A percentile compares a stretch with the other conserved stretches of the same genome.
These are phyloP conservation scores for Venturia oleaginea DNA, from an alignment of 2,329 filamentous ascomycete genomes.

Conservation along the genomic window DNA sequence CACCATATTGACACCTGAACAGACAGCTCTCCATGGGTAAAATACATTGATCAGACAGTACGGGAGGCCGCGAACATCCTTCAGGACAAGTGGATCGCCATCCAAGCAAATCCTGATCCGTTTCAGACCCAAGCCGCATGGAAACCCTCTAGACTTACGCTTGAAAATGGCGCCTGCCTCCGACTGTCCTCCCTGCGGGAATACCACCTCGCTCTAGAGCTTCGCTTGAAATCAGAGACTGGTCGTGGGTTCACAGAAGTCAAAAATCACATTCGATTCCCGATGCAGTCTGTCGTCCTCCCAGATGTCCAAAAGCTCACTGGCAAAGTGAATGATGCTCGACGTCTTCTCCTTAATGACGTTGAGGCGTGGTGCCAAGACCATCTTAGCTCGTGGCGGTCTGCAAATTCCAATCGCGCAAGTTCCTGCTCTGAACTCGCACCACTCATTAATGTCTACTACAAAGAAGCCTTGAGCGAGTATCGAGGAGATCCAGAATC, in stretches of 20 bases:
- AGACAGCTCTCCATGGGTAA: background rate
- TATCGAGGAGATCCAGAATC: slow-evolving; percentile 4
- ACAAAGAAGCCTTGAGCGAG: background rate
- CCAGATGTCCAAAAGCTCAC: no score
- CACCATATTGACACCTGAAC: no score
- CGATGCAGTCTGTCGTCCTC: no score
- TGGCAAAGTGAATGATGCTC: background rate
- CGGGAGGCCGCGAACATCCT: background rate
- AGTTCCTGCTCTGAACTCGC: background rate
- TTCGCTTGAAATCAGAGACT: no score
- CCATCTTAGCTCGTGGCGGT: background rate
- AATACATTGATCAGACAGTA: background rate
- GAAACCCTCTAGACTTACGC: background rate
- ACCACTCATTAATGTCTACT: background rate
- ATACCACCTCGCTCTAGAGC: background rate
- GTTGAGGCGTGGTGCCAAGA: background rate
- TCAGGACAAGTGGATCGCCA: background rate
- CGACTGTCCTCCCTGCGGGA: background rate
- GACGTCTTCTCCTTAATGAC: background rate
- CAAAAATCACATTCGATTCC: no score
- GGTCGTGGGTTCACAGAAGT: background rate
- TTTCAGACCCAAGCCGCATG: background rate
- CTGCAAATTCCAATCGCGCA: background rate
- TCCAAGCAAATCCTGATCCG: background rate
- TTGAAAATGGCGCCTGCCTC: background rate